Evolutionary conservation across 208 protist species (phyloP).

Genomic region (Polymyxa betae): DNA sequence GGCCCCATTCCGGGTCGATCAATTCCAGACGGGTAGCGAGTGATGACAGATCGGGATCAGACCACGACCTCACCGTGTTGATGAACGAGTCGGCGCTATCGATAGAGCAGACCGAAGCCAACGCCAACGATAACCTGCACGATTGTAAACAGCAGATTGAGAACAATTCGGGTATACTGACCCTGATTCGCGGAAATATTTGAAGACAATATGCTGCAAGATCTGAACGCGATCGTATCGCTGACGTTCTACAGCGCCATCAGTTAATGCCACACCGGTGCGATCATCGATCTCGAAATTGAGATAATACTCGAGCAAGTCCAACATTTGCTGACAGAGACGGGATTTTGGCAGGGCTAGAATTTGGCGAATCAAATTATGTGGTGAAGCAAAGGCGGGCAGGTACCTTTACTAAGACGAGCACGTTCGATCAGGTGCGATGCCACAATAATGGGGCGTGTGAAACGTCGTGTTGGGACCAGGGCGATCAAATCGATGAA

Average conservation of each 20-base stretch:
- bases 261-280: conserved; percentile 73
- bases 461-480: conserved; percentile 81
- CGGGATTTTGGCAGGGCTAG: not conserved
- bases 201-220: conserved; percentile 75
- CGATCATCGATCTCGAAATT: conserved; percentile 80
- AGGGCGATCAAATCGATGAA: conserved; percentile 81
- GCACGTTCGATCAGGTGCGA: conserved; percentile 68
- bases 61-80: not conserved
- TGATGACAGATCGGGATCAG: conserved; percentile 53
- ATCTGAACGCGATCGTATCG: conserved; percentile 64
- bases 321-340: conserved; percentile 75
- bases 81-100: conserved; percentile 44
- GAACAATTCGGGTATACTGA: not conserved
- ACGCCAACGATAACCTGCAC: conserved; percentile 14
- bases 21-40: conserved; percentile 63
- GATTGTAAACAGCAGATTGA: not conserved
- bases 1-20: conserved; percentile 13
- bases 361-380: not conserved
- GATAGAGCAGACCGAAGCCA: conserved; percentile 41
- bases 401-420: not conserved
- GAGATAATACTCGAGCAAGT: conserved; percentile 75
- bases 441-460: conserved; percentile 75
- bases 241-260: conserved; percentile 62
- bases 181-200: conserved; percentile 46
- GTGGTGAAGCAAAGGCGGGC: not conserved